Percentiles rank a stretch among this genome's conserved stretches.
Conservation (phyloP, 768 basidiomycete species). For the Russula lepida region DNA sequence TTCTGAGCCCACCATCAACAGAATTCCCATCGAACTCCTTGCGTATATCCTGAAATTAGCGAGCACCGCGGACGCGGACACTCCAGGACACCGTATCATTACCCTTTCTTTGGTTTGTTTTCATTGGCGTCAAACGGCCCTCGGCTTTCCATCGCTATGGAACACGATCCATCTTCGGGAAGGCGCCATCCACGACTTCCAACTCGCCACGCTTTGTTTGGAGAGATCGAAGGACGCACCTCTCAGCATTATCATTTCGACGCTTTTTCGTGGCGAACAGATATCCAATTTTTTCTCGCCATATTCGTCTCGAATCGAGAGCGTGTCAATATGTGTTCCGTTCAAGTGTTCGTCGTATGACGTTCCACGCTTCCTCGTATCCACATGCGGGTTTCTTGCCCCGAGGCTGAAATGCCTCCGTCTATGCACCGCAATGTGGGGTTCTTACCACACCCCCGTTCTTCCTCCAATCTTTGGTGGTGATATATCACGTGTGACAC, state of each 20-base stretch:
- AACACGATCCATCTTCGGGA: constrained; percentile 20
- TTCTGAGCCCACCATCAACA: constrained; percentile 6
- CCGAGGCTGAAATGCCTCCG: constrained; percentile 17
- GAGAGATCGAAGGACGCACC: constrained; percentile 18
- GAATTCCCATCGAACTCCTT: constrained; percentile 18
- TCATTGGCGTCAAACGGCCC: constrained; percentile 21
- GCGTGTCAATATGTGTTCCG: constrained; percentile 14
- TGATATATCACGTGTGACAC: constrained; percentile 19
- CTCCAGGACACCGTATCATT: constrained; percentile 12
- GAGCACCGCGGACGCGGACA: constrained; percentile 2
- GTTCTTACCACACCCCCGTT: constrained; percentile 10
- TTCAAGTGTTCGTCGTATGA: constrained; percentile 19
- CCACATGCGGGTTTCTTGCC: constrained; percentile 18
- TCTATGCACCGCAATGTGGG: constrained; percentile 22
- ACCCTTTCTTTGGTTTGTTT: constrained; percentile 19
- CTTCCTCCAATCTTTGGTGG: constrained; percentile 20
- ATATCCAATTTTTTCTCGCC: constrained; percentile 20
- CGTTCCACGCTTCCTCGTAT: constrained; percentile 16
- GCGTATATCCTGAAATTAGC: constrained; percentile 17
- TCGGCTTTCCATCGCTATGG: constrained; percentile 19
- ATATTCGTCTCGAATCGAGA: constrained; percentile 18
- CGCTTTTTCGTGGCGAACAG: constrained; percentile 19
- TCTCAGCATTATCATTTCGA: constrained; percentile 18
- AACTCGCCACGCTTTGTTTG: constrained; percentile 19
- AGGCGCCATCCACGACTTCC: constrained; percentile 20